Base-by-base conservation (phyloP, 2,329 filamentous ascomycete genomes). In the Curvularia eragrostidis region DNA sequence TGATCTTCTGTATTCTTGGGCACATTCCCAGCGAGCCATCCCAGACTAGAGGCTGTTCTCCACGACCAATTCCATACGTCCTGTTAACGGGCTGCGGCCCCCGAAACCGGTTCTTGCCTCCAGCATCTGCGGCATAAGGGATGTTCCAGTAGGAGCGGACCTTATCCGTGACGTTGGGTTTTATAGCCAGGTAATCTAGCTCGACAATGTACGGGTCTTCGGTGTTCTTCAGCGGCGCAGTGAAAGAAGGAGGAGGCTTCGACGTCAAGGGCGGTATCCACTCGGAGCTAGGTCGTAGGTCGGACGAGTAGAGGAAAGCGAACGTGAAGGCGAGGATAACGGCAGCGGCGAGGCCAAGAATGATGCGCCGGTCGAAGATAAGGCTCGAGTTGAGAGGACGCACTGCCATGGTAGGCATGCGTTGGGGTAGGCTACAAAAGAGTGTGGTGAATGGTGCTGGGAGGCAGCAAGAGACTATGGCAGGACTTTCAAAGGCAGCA, bases 101-200 rank as follows among this genome's bases (percentile, higher is more conserved):
- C 28, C 72, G 58, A 39, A 74, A 74, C 13, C 72, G 58, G 51
- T 74, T 74, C 53, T 64, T 59, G 10, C 70, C 71, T 21, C 61
- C 63, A 15, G 72, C 67, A 13, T 63, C 66, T 46, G 72, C 70
- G 3, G 72, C 72, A 54, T 73, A 74, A 0, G 72, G 72, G 13
- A 74, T 73, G 52, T 74, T 74, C 72, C 72, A 74, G 46, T 71
- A 74, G 21, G 58, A 65, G 41, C 68, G 63, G 2, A 73, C 65
- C 23, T 67, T 63, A 24, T 72, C 70, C n/a, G 64, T 61, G 44
- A 68, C 68, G 42, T 69, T 67, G 5, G 72, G 69, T 30, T 66
- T 66, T 53, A 73, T 67, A 8, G 66, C 60, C 12, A 74, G 61
- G 56, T 74, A 74, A 56, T 74, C 72, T 28, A 74, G 67, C 36